phyloP scores from a whole-genome alignment of 2,329 filamentous ascomycete genomes.

The Verticillium dahliae region DNA sequence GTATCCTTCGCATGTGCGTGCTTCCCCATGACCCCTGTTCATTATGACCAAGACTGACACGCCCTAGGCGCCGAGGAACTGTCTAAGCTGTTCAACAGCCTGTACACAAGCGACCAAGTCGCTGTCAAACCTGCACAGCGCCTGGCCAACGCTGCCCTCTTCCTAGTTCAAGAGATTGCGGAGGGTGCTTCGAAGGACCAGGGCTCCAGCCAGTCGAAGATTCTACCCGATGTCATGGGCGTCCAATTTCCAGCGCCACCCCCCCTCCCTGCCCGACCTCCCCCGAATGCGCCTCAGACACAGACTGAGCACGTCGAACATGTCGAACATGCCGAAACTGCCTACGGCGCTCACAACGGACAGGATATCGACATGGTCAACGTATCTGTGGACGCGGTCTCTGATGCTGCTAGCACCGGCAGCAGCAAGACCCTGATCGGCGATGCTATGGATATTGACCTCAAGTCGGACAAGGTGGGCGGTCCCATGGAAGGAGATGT shows the following conservation, averaged over 20 bases:
- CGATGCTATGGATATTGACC: conserved; percentile 16
- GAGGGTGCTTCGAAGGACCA: background rate
- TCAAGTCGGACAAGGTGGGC: conserved; percentile 1
- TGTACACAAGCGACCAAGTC: conserved; percentile 57
- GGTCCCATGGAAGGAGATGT: background rate
- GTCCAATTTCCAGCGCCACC: conserved; percentile 26
- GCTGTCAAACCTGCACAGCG: conserved; percentile 66
- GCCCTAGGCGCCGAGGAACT: conserved; percentile 69
- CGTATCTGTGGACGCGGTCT: conserved; percentile 20
- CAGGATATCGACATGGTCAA: conserved; percentile 27
- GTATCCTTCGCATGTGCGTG: conserved; percentile 68
- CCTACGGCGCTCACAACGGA: background rate
- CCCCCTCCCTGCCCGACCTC: conserved; percentile 42
- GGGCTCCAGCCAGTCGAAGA: background rate
- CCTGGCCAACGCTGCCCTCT: conserved; percentile 73
- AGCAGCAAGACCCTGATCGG: conserved; percentile 49
- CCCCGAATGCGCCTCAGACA: conserved; percentile 26
- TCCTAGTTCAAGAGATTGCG: conserved; percentile 31
- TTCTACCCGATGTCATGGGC: conserved; percentile 9
- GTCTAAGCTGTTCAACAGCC: conserved; percentile 59
- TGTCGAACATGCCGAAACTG: conserved; percentile 11
- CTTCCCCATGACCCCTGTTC: conserved; percentile 28
- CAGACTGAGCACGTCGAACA: conserved; percentile 2
- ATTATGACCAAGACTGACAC: conserved; percentile 19
- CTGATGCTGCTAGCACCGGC: conserved; percentile 36